phyloP scores from a whole-genome alignment of 2,329 filamentous ascomycete species.

The Rhynchosporium graminicola region DNA sequence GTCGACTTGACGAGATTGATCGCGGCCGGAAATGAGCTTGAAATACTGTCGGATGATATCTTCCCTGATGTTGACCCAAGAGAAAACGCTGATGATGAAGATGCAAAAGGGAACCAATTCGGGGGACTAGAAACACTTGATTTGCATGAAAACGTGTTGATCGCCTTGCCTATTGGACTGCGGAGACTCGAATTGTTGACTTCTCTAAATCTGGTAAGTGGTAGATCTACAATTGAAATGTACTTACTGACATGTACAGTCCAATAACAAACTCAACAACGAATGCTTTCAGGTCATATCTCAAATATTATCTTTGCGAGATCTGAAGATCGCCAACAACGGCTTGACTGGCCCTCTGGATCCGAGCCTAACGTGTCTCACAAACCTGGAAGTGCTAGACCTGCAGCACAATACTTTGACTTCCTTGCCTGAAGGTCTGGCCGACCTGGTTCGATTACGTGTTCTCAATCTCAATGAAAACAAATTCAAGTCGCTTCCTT shows the following conservation, averaged over 20 bases:
- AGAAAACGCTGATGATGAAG: slow-evolving; percentile 59
- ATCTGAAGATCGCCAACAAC: slow-evolving; percentile 82
- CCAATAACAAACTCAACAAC: slow-evolving; percentile 78
- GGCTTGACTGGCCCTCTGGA: slow-evolving; percentile 68
- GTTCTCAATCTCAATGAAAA: slow-evolving; percentile 82
- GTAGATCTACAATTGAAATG: neutral
- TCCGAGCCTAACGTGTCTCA: slow-evolving; percentile 61
- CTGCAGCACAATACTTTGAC: slow-evolving; percentile 78
- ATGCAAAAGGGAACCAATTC: slow-evolving; percentile 74
- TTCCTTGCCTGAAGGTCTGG: slow-evolving; percentile 65
- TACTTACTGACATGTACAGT: slow-evolving; percentile 48
- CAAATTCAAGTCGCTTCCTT: slow-evolving; percentile 68
- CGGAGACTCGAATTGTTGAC: slow-evolving; percentile 73
- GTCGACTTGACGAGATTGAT: slow-evolving; percentile 84
- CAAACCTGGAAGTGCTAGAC: slow-evolving; percentile 76
- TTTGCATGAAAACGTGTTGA: slow-evolving; percentile 80
- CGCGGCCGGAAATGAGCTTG: slow-evolving; percentile 87
- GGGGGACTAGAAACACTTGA: slow-evolving; percentile 76
- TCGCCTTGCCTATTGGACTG: slow-evolving; percentile 72
- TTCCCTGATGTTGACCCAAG: slow-evolving; percentile 73
- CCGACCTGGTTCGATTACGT: slow-evolving; percentile 68
- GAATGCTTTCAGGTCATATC: slow-evolving; percentile 70
- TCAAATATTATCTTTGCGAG: slow-evolving; percentile 70
- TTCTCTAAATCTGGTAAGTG: slow-evolving; percentile 74
- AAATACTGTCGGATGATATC: slow-evolving; percentile 67